Conservation (phyloP, 2,329 filamentous ascomycete genomes). For the Fusarium gaditjirri region DNA sequence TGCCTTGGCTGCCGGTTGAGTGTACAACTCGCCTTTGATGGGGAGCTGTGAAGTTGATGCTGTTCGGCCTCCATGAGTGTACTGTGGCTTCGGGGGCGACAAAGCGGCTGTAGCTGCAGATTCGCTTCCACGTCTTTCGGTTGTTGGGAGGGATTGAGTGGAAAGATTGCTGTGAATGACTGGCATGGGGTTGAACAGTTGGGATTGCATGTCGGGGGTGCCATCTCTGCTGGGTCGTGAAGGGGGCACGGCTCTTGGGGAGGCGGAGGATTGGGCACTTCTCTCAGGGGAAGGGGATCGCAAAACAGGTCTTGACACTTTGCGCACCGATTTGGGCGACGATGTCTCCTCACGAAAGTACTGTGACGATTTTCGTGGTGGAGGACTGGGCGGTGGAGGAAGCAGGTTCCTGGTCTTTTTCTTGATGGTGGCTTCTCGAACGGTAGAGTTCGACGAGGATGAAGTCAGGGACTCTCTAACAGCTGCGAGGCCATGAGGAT, state of each 20-base stretch:
- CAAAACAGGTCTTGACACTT: constrained; percentile 45
- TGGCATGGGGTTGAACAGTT: constrained; percentile 61
- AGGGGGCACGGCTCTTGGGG: constrained; percentile 58
- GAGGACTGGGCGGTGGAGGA: constrained; percentile 68
- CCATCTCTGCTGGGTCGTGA: constrained; percentile 75
- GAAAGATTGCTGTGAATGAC: constrained; percentile 72
- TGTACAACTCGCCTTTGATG: constrained; percentile 31
- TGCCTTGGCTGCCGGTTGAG: constrained; percentile 16
- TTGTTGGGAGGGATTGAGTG: constrained; percentile 56
- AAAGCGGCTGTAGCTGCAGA: constrained; percentile 46
- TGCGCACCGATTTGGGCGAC: constrained; percentile 52
- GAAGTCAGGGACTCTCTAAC: constrained; percentile 77
- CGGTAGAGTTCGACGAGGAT: constrained; percentile 77
- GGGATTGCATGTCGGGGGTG: constrained; percentile 69
- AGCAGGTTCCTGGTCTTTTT: constrained; percentile 57
- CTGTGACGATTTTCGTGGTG: constrained; percentile 70
- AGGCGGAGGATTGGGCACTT: constrained; percentile 40
- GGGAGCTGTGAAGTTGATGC: constrained; percentile 49
- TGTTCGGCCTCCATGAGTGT: constrained; percentile 44
- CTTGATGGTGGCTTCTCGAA: constrained; percentile 62
- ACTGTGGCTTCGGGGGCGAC: constrained; percentile 50
- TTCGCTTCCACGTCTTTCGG: constrained; percentile 59
- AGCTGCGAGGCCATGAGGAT: constrained; percentile 69
- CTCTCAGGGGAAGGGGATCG: constrained; percentile 50
- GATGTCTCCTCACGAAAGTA: constrained; percentile 58